phyloP scores from a whole-genome alignment of 768 basidiomycete species.

The Imleria badia region DNA sequence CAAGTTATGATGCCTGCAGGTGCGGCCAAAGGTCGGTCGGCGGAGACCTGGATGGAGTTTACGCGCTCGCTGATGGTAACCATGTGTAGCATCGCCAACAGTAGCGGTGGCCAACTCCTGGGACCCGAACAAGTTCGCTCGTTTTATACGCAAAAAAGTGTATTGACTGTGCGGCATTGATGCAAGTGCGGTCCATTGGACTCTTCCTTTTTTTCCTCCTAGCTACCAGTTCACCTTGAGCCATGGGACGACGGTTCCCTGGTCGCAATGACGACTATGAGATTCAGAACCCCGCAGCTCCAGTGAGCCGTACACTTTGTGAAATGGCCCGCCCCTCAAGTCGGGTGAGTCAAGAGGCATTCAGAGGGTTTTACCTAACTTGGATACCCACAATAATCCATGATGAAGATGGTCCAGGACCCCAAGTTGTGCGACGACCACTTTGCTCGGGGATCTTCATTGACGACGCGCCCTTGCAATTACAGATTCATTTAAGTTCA shows the following conservation, averaged over 20 bases:
- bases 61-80: not conserved
- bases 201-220: not conserved
- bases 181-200: too few species aligned
- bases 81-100: not conserved
- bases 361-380: not conserved
- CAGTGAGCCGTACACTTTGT: not conserved
- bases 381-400: not conserved
- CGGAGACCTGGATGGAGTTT: not conserved
- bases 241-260: not conserved
- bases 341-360: not conserved
- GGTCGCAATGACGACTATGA: not conserved
- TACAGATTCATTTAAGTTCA: not conserved
- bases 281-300: too few species aligned
- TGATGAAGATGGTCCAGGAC: not conserved
- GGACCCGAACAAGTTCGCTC: not conserved
- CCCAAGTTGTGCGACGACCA: not conserved
- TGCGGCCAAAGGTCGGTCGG: not conserved
- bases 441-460: not conserved
- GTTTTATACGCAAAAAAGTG: not conserved
- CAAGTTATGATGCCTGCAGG: not conserved
- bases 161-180: not conserved
- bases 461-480: not conserved
- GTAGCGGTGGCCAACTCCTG: not conserved
- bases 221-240: not conserved
- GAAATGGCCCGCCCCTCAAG: not conserved